Percentiles rank a stretch among this genome's conserved stretches.
Evolutionary conservation across 2,329 filamentous ascomycete species (phyloP).

Genomic region (Aureobasidium mangrovei): DNA sequence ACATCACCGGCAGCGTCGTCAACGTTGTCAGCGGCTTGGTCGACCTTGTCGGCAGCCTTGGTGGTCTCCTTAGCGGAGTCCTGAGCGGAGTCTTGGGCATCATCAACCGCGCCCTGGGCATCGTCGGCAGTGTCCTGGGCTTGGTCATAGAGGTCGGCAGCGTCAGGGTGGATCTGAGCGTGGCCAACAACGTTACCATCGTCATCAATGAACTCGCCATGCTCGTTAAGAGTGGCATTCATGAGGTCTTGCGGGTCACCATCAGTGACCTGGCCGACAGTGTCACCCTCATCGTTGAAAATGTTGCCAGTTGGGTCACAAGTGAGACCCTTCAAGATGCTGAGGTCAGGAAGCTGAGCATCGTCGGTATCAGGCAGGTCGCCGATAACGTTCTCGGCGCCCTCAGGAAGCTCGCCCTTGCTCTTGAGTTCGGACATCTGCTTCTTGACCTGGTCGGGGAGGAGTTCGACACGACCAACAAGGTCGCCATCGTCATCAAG

Average conservation of each 20-base stretch:
- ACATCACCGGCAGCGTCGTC: slow-evolving; percentile 24
- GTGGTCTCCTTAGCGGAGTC: slow-evolving; percentile 26
- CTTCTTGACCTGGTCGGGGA: slow-evolving; percentile 37
- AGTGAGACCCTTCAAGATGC: slow-evolving; percentile 40
- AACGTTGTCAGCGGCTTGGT: slow-evolving; percentile 21
- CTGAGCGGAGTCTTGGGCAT: slow-evolving; percentile 22
- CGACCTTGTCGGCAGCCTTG: slow-evolving; percentile 23
- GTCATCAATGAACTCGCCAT: slow-evolving; percentile 48
- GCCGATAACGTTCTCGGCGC: slow-evolving; percentile 27
- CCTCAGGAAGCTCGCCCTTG: slow-evolving; percentile 30
- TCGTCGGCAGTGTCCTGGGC: slow-evolving; percentile 34
- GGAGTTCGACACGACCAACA: slow-evolving; percentile 44
- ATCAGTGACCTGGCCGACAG: slow-evolving; percentile 39
- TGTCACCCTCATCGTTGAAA: slow-evolving; percentile 43
- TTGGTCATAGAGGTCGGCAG: slow-evolving; percentile 31
- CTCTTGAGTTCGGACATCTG: slow-evolving; percentile 33
- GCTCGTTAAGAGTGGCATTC: slow-evolving; percentile 42
- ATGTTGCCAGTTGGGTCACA: slow-evolving; percentile 40
- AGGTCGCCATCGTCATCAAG: slow-evolving; percentile 47
- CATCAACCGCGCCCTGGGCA: slow-evolving; percentile 24
- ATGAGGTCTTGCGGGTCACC: slow-evolving; percentile 41
- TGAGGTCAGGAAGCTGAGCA: slow-evolving; percentile 35
- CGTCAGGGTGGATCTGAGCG: slow-evolving; percentile 41
- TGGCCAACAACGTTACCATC: slow-evolving; percentile 46
- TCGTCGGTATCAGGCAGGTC: slow-evolving; percentile 25